Evolutionary conservation across 177 flowering plant genomes (phyloP).

Genomic region (Vitis hybrid): DNA sequence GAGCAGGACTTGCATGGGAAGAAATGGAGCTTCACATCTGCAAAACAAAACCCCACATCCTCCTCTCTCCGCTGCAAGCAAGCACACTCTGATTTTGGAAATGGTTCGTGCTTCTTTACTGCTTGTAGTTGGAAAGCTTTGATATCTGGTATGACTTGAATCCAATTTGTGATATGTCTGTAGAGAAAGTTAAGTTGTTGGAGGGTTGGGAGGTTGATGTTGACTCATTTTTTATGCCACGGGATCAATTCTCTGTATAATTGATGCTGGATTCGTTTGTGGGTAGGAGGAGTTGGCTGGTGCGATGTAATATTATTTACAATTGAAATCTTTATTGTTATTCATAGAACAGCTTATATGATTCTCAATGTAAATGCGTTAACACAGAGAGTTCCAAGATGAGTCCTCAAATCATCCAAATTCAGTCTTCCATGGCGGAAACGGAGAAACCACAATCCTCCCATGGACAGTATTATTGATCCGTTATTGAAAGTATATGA

Average conservation of each 20-base stretch:
- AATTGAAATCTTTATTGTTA: constrained; percentile 2
- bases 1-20: background rate
- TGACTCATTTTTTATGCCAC: constrained; percentile 6
- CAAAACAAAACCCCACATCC: background rate
- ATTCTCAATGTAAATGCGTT: background rate
- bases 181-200: background rate
- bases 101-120: background rate
- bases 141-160: too few relatives aligned
- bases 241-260: constrained; percentile 8
- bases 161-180: background rate
- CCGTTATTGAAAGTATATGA: too few relatives aligned
- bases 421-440: background rate
- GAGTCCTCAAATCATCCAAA: background rate
- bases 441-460: too few relatives aligned
- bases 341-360: background rate
- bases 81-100: too few relatives aligned
- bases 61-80: background rate
- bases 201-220: background rate
- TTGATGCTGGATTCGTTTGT: background rate
- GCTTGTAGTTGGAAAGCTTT: background rate
- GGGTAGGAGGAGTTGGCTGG: background rate
- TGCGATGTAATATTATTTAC: background rate
- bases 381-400: background rate
- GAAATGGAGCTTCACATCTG: background rate
- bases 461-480: too few relatives aligned